These are phyloP conservation scores for Calonectria henricotiae DNA, from an alignment of 2,329 filamentous ascomycete genomes.

Conservation along the genomic window DNA sequence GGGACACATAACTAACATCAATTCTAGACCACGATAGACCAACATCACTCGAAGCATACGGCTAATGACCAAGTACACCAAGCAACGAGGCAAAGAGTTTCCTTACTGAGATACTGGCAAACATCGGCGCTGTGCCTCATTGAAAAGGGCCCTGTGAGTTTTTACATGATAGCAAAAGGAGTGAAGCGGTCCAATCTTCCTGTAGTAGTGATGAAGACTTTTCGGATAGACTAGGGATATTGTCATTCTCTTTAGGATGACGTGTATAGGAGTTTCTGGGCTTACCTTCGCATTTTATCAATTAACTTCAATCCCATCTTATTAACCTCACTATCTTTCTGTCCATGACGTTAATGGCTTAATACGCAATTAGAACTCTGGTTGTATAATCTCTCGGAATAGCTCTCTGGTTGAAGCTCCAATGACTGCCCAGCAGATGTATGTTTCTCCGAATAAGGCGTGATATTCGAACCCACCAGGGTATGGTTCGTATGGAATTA, in stretches of 20 bases:
- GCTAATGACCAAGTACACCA: neutral
- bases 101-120: no score
- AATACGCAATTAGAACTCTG: neutral
- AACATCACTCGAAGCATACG: neutral
- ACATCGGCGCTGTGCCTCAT: no score
- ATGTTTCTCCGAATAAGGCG: no score
- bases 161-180: neutral
- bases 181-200: neutral
- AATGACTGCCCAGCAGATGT: no score
- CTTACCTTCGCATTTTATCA: neutral
- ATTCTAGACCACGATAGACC: neutral
- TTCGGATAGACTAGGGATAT: neutral
- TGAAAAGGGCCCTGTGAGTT: no score
- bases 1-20: neutral
- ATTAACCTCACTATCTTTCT: neutral
- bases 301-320: neutral
- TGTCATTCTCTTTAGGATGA: neutral
- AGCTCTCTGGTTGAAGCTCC: neutral
- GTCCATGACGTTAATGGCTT: neutral
- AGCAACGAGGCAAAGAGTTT: neutral
- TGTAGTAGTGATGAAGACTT: neutral
- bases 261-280: neutral
- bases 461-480: no score
- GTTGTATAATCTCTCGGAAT: neutral
- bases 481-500: neutral